Evolutionary conservation across 345 rosid species (phyloP), one percentile per base, ranked within the genome.

Genomic region (Dipteronia sinensis): DNA sequence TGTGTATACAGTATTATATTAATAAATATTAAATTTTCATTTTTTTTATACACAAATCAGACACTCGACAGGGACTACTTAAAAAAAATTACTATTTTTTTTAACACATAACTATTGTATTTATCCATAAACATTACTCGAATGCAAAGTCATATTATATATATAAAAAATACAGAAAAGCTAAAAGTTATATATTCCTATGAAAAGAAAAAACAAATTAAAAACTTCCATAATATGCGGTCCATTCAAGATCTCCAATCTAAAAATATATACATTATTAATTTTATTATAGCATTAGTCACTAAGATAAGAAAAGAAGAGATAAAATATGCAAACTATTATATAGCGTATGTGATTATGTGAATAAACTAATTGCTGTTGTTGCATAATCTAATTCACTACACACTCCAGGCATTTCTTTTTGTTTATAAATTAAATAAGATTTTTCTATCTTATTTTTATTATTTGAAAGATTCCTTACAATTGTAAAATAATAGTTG

Each of bases 391-490:
- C 75, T 53, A 34, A 55, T n/a, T 12, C 53, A 10, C 38, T 15
- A 7, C 62, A 23, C 62, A 27, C 1, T 27, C 67, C 19, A 42
- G 7, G 9, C 56, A 40, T 63, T 63, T 25, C 0, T 2, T 63
- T 63, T 25, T 44, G 27, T 67, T 23, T 29, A 73, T 44, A 1
- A 15, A 15, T 62, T 31, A n/a, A 72, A 72, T n/a, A 19, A 53
- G 25, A 51, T 11, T 22, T 16, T 38, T 42, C 6, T 49, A 12
- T 15, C 55, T 49, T 49, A 49, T 22, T 71, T 27, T 29, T 71
- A 53, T 15, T 16, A 34, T 34, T 73, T 22, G 55, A 16, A 73
- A 63, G 77, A 73, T 73, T 73, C 77, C 29, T 63, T 7, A 16
- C 42, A 61, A 15, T 23, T 31, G 59, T 0, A 49, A 44, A 16